phyloP scores from a whole-genome alignment of 495 filamentous ascomycete genomes.

The Recurvomyces mirabilis region DNA sequence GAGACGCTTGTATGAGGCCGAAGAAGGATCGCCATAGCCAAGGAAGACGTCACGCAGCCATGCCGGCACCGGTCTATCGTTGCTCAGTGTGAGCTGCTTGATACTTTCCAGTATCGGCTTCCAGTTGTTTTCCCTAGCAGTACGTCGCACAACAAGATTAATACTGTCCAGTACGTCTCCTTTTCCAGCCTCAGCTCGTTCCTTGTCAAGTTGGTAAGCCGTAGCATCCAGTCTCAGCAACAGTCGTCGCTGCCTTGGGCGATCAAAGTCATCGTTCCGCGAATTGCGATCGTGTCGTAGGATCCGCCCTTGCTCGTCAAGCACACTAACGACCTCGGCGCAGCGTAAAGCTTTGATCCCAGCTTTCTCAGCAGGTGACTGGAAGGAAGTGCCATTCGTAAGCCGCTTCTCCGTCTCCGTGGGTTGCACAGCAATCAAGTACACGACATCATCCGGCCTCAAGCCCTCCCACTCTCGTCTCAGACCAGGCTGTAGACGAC shows the following conservation, averaged over 20 bases:
- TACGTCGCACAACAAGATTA: conserved; percentile 76
- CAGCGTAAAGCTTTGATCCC: conserved; percentile 64
- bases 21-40: conserved; percentile 84
- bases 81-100: conserved; percentile 66
- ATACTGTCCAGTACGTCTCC: conserved; percentile 72
- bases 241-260: conserved; percentile 53
- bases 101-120: conserved; percentile 88
- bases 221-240: conserved; percentile 71
- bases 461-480: conserved; percentile 86
- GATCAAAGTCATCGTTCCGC: conserved; percentile 40
- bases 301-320: conserved; percentile 75
- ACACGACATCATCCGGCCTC: conserved; percentile 81
- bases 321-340: conserved; percentile 76
- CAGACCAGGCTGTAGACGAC: conserved; percentile 58
- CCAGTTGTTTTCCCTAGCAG: conserved; percentile 92
- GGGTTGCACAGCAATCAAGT: conserved; percentile 63
- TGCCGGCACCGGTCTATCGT: conserved; percentile 67
- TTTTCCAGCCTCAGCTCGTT: conserved; percentile 49
- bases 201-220: conserved; percentile 67
- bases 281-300: conserved; percentile 43
- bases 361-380: conserved; percentile 44
- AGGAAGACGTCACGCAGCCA: conserved; percentile 97
- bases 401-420: conserved; percentile 40
- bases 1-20: conserved; percentile 74
- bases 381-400: conserved; percentile 42